These are phyloP conservation scores for Gossypium ekmanianum DNA, from an alignment of 345 rosid genomes.

Conservation along the genomic window DNA sequence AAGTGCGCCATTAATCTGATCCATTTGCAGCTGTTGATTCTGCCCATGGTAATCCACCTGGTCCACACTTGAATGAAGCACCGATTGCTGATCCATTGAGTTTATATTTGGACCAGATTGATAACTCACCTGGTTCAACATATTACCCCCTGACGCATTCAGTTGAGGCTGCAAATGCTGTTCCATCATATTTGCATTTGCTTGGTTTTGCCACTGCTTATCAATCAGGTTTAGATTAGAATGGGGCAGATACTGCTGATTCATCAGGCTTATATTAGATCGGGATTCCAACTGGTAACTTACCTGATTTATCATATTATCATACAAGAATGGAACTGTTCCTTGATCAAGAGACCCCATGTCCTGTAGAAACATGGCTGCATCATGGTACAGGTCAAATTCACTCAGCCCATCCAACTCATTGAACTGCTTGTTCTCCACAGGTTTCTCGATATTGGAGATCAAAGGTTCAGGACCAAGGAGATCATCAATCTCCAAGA, in stretches of 20 bases:
- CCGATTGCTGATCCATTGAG: constrained; percentile 13
- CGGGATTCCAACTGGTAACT: constrained; percentile 18
- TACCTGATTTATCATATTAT: constrained; percentile 28
- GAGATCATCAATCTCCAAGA: constrained; percentile 82
- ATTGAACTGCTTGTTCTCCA: constrained; percentile 28
- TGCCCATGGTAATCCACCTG: constrained; percentile 27
- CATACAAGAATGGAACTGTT: constrained; percentile 13
- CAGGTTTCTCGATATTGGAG: constrained; percentile 20
- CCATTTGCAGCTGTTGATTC: constrained; percentile 33
- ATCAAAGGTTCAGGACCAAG: constrained; percentile 33
- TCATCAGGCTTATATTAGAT: constrained; percentile 14
- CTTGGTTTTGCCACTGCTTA: constrained; percentile 17
- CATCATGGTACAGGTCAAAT: constrained; percentile 47
- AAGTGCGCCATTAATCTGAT: constrained; percentile 29
- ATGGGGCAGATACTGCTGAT: constrained; percentile 14
- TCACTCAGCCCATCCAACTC: constrained; percentile 41
- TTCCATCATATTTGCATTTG: not conserved
- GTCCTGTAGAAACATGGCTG: constrained; percentile 42
- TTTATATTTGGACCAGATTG: not conserved
- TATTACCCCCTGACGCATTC: constrained; percentile 11
- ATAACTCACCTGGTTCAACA: not conserved
- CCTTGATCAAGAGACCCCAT: constrained; percentile 36
- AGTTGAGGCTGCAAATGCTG: not conserved
- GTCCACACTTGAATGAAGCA: constrained; percentile 11
- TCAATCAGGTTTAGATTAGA: constrained; percentile 11